Conservation (phyloP, 208 protist species). For the Wallacemonas collosoma region DNA sequence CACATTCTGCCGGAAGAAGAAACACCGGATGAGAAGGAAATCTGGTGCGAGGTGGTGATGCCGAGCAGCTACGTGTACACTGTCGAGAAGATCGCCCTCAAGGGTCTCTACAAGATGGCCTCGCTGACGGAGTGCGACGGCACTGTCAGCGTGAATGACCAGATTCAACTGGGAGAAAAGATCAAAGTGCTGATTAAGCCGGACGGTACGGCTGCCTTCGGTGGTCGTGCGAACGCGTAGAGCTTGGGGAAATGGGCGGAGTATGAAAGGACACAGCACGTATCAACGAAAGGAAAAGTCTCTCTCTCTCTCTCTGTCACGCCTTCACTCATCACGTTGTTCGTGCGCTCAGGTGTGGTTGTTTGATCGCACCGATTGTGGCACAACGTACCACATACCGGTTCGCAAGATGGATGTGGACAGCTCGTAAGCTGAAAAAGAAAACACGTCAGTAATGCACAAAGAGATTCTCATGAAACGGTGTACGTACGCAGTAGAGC, state of each 20-base stretch:
- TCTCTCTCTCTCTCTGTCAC: too few relatives aligned
- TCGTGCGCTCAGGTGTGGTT: too few relatives aligned
- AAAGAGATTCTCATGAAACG: too few relatives aligned
- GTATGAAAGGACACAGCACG: too few relatives aligned
- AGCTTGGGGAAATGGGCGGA: not conserved
- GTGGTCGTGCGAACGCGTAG: conserved; percentile 60
- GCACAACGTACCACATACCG: too few relatives aligned
- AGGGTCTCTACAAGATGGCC: conserved; percentile 90
- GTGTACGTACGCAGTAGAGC: too few relatives aligned
- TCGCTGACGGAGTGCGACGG: conserved; percentile 88
- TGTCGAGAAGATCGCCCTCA: conserved; percentile 83
- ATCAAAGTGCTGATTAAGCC: conserved; percentile 86
- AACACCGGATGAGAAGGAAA: conserved; percentile 48
- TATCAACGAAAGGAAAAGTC: too few relatives aligned
- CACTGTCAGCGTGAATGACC: conserved; percentile 82
- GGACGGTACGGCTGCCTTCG: conserved; percentile 86
- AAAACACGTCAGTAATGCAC: too few relatives aligned
- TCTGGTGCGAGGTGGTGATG: conserved; percentile 84
- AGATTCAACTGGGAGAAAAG: conserved; percentile 83
- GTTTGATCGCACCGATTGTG: too few relatives aligned
- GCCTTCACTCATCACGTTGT: too few relatives aligned
- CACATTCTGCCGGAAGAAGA: conserved; percentile 83
- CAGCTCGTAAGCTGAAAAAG: too few relatives aligned
- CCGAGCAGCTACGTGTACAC: conserved; percentile 87
- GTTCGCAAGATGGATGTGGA: too few relatives aligned